A percentile compares a stretch with the other conserved stretches of the same genome.
Evolutionary conservation across 2,329 filamentous ascomycete genomes (phyloP).

Genomic region (Colletotrichum falcatum): DNA sequence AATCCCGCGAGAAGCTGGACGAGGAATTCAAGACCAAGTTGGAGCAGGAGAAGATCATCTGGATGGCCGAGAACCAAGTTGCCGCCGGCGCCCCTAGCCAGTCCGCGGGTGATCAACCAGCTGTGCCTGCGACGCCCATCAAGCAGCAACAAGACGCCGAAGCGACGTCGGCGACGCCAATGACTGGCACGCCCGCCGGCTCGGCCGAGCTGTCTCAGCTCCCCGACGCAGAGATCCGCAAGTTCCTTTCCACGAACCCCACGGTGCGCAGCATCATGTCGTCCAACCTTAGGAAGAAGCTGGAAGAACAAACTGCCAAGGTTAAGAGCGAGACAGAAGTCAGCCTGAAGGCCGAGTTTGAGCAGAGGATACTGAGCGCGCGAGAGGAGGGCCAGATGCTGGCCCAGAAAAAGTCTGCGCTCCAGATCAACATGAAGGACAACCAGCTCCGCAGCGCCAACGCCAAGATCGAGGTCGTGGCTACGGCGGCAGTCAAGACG

Average conservation of each 20-base stretch:
- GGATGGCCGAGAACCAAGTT: constrained; percentile 64
- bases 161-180: constrained; percentile 52
- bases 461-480: constrained; percentile 82
- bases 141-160: constrained; percentile 53
- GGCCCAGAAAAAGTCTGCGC: constrained; percentile 78
- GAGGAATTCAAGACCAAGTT: constrained; percentile 68
- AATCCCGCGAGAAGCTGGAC: constrained; percentile 63
- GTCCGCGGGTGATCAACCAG: constrained; percentile 40
- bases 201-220: constrained; percentile 59
- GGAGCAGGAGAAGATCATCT: constrained; percentile 73
- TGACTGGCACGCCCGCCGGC: constrained; percentile 48
- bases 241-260: constrained; percentile 66
- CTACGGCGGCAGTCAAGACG: constrained; percentile 86
- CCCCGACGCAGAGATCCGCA: constrained; percentile 66
- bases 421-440: constrained; percentile 84
- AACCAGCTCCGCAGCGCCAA: constrained; percentile 72
- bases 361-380: constrained; percentile 65
- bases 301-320: constrained; percentile 73
- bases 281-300: constrained; percentile 76
- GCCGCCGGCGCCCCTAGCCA: constrained; percentile 44
- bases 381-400: constrained; percentile 76
- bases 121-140: constrained; percentile 53
- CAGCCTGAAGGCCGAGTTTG: constrained; percentile 59
- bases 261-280: constrained; percentile 70
- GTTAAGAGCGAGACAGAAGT: constrained; percentile 66